Percentiles rank a stretch among this genome's conserved stretches.
phyloP scores from a whole-genome alignment of 768 basidiomycete species.

The Boletus fagicola region DNA sequence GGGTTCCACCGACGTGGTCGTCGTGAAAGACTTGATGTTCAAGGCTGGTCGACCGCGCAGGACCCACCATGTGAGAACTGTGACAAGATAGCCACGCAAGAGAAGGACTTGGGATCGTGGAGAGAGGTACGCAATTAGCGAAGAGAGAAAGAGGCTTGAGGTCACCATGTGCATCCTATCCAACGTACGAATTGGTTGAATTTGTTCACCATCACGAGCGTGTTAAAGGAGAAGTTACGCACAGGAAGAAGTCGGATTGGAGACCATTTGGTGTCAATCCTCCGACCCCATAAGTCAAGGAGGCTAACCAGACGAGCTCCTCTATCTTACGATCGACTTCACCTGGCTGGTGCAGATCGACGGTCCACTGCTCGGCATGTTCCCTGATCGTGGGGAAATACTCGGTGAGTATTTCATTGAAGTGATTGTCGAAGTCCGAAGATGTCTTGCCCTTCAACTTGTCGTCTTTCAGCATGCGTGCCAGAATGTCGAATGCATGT shows the following conservation, averaged over 20 bases:
- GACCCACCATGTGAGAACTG: constrained; percentile 30
- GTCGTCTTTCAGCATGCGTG: constrained; percentile 50
- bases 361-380: constrained; percentile 42
- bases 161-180: constrained; percentile 31
- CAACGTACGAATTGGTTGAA: not conserved
- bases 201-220: not conserved
- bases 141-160: constrained; percentile 29
- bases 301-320: constrained; percentile 59
- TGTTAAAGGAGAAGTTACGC: not conserved
- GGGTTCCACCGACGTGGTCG: constrained; percentile 21
- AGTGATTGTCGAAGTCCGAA: constrained; percentile 25
- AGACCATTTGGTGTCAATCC: constrained; percentile 58
- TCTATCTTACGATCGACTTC: constrained; percentile 55
- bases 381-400: constrained; percentile 1
- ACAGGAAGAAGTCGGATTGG: constrained; percentile 44
- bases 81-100: constrained; percentile 29
- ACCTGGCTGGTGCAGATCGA: constrained; percentile 34
- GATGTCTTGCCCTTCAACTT: constrained; percentile 19
- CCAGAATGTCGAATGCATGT: constrained; percentile 48
- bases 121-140: constrained; percentile 17
- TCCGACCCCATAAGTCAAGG: constrained; percentile 53
- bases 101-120: constrained; percentile 24
- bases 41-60: constrained; percentile 30
- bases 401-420: not conserved
- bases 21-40: constrained; percentile 33